These are phyloP conservation scores for Medicago ruthenica DNA, from an alignment of 306 rosid genomes.

Conservation along the genomic window DNA sequence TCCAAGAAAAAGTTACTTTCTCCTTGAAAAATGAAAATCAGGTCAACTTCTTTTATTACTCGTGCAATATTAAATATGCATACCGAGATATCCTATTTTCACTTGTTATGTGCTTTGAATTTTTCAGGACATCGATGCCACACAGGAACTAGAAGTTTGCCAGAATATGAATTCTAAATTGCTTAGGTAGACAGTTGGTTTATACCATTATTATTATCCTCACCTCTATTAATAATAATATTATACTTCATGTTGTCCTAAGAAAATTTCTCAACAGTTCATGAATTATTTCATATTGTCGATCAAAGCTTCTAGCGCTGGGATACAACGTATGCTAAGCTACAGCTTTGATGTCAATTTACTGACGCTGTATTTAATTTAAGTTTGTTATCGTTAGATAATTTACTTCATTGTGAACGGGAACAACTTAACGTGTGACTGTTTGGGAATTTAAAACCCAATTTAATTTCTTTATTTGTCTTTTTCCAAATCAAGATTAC, in stretches of 20 bases:
- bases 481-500: constrained; percentile 1
- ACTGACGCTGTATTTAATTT: too few relatives aligned
- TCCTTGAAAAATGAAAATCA: constrained; percentile 54
- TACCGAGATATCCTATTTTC: constrained; percentile 37
- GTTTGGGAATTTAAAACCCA: constrained; percentile 34
- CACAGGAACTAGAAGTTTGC: constrained; percentile 68
- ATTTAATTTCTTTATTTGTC: constrained; percentile 25
- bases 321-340: neutral
- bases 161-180: constrained; percentile 67
- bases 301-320: too few relatives aligned
- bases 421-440: constrained; percentile 13
- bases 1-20: constrained; percentile 53
- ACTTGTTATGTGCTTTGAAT: constrained; percentile 27
- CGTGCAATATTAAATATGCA: constrained; percentile 34
- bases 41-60: constrained; percentile 52
- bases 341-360: constrained; percentile 8
- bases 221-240: too few relatives aligned
- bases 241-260: neutral
- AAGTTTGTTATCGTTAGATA: too few relatives aligned
- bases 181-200: constrained; percentile 57
- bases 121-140: constrained; percentile 59
- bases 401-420: constrained; percentile 17
- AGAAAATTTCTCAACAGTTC: too few relatives aligned
- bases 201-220: constrained; percentile 21
- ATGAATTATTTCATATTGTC: too few relatives aligned